Base-by-base conservation (phyloP, 176 grass and related monocot genomes). In the Phoenix dactylifera region DNA sequence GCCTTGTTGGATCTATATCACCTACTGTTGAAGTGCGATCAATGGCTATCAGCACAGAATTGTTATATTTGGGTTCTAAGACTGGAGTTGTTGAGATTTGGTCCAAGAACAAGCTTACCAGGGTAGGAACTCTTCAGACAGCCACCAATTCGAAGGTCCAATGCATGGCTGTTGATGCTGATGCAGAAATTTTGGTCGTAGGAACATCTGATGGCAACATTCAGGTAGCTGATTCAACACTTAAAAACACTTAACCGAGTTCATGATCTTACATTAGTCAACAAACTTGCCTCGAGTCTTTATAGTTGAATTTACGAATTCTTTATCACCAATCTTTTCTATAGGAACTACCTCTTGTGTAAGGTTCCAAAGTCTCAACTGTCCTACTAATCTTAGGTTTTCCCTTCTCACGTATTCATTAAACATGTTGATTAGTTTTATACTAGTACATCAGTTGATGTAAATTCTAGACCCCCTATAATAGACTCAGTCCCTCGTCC, bases 121-220 rank as follows among this genome's bases (percentile, higher is more conserved):
- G 59, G 70, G 58, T 84, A n/a, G 86, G 80, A 30, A 6, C 80
- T n/a, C 77, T 89, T 51, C 80, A 84, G 73, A 81, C 65, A 1
- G 85, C 80, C 5, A 71, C 76, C 0, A 44, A 80, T 55, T 80
- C 63, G 44, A 70, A 68, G 24, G 65, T 89, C 57, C 80, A 89
- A 30, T 89, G 80, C 73, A 89, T 89, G 77, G 85, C 77, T 16
- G 76, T 89, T 67, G 80, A 89, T 18, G 64, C n/a, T 30, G 80
- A 89, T 54, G 85, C 69, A 50, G 85, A 89, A 29, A 60, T 89
- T 12, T 50, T 89, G 18, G 72, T 89, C 18, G 50, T 83, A 18
- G 85, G 80, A 20, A 83, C 80, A 18, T 89, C 80, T 1, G 80
- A 84, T 55, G 85, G 85, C 23, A 80, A 23, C 23, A 79, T 89